These are phyloP conservation scores for Zopfochytrium polystomum DNA, from an alignment of 371 early-diverging fungal species.

Conservation along the genomic window DNA sequence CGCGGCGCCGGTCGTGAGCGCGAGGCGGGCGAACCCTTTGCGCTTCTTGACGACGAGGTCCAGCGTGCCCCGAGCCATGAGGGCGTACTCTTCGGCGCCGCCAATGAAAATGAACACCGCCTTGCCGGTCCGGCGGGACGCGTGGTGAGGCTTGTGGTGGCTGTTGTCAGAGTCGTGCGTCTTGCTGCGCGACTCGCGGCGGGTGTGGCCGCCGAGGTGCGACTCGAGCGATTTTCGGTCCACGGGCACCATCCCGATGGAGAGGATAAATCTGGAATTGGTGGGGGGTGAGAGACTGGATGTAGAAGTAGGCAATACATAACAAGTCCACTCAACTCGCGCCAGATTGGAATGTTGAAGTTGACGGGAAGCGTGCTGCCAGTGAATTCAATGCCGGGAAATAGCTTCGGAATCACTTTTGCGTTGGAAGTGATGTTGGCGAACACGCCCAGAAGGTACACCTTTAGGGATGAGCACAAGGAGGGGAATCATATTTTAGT, in stretches of 20 bases:
- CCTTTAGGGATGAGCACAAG: constrained; percentile 6
- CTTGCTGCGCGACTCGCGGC: background rate
- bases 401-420: constrained; percentile 11
- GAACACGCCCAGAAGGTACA: constrained; percentile 23
- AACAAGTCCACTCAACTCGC: too few species aligned
- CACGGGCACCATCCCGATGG: constrained; percentile 67
- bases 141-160: constrained; percentile 20
- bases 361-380: constrained; percentile 27
- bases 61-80: constrained; percentile 31
- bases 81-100: constrained; percentile 43
- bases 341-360: constrained; percentile 27
- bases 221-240: constrained; percentile 66
- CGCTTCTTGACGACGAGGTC: constrained; percentile 46
- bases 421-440: constrained; percentile 25
- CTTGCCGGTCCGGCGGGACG: constrained; percentile 4
- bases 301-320: too few species aligned
- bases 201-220: constrained; percentile 47
- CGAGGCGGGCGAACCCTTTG: constrained; percentile 49
- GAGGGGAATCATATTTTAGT: too few species aligned
- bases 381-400: constrained; percentile 24
- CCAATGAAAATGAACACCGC: constrained; percentile 37
- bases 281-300: too few species aligned
- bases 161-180: background rate
- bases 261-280: too few species aligned
- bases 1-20: constrained; percentile 43